Evolutionary conservation across 352 stramenopile genomes (phyloP), one percentile per base, ranked within the genome.

Genomic region (Aphanomyces invadans): DNA sequence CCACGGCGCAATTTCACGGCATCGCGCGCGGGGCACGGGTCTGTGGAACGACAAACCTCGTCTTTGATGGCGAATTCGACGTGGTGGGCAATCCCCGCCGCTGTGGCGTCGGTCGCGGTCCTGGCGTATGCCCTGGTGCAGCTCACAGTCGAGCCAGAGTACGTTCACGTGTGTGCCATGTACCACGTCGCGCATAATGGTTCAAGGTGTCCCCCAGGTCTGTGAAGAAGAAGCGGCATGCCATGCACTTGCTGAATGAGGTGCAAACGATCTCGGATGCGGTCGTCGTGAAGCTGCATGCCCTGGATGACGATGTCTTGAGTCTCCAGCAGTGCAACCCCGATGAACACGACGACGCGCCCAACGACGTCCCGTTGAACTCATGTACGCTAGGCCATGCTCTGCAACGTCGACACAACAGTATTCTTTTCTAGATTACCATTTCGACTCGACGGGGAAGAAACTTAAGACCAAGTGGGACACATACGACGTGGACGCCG

Each of bases 401-500:
- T 42, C 32, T 67, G 3, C 19, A 66, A 9, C 15, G 12, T 61
- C 45, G 19, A 4, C 10, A 33, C 11, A 68, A 2, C 7, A 28
- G 15, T 11, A 69, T 69, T 57, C 19, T 51, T 61, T 46, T 38
- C 39, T 64, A 93, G 84, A 90, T 68, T 93, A 93, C 69, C 84
- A 91, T 59, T 91, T 93, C 31, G 82, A 93, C 69, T 93, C 82
- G 29, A 55, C 89, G 3, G 84, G 84, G 60, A 91, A 89, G 72
- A 93, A 93, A 65, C 78, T 93, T 62, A 90, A 89, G 71, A 91
- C 82, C 29, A 91, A 93, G 65, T 91, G 84, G 84, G 84, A 93
- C 64, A 76, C 69, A 21, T 93, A 88, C 66, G 76, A 93, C 52
- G 82, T 89, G 11, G 84, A 91, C 36, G 84, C 81, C 0, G 84